These are phyloP conservation scores for Gymnopus androsaceus DNA, from an alignment of 1,284 basidiomycete species.

Conservation along the genomic window DNA sequence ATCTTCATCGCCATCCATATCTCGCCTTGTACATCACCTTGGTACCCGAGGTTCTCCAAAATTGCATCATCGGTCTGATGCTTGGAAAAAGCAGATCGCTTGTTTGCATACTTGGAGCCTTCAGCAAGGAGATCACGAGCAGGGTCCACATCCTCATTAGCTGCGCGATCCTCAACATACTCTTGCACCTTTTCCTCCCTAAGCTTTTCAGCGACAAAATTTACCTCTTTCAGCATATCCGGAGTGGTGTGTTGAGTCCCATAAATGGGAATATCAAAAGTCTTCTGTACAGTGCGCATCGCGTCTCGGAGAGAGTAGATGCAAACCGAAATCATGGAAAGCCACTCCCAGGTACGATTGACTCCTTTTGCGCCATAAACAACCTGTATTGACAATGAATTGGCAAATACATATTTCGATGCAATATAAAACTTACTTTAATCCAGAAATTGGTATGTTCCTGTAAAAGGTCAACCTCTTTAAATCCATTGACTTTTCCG, in stretches of 20 bases:
- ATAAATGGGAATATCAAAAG: slow-evolving; percentile 18
- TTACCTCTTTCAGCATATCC: slow-evolving; percentile 15
- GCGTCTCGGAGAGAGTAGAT: slow-evolving; percentile 22
- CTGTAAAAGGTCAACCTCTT: slow-evolving; percentile 19
- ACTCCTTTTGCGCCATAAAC: slow-evolving; percentile 23
- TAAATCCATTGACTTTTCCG: slow-evolving; percentile 6
- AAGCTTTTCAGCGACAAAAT: slow-evolving; percentile 8
- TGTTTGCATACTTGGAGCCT: slow-evolving; percentile 17
- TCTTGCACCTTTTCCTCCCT: slow-evolving; percentile 15
- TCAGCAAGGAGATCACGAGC: too few relatives aligned
- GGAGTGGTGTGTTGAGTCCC: slow-evolving; percentile 20
- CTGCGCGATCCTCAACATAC: slow-evolving; percentile 5
- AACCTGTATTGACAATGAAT: slow-evolving; percentile 11
- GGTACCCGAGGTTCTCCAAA: background rate
- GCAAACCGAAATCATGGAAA: slow-evolving; percentile 24
- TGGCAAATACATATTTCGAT: background rate
- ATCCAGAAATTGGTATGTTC: slow-evolving; percentile 24
- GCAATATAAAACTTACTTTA: background rate
- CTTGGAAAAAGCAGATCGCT: background rate
- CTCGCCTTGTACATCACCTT: too few relatives aligned
- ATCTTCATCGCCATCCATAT: too few relatives aligned
- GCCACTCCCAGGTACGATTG: slow-evolving; percentile 25
- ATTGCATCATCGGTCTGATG: background rate
- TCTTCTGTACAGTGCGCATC: slow-evolving; percentile 19
- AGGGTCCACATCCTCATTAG: slow-evolving; percentile 6